A percentile compares a stretch with the other conserved stretches of the same genome.
phyloP scores from a whole-genome alignment of 1,139 yeast genomes.

The Diutina scorzettiae region DNA sequence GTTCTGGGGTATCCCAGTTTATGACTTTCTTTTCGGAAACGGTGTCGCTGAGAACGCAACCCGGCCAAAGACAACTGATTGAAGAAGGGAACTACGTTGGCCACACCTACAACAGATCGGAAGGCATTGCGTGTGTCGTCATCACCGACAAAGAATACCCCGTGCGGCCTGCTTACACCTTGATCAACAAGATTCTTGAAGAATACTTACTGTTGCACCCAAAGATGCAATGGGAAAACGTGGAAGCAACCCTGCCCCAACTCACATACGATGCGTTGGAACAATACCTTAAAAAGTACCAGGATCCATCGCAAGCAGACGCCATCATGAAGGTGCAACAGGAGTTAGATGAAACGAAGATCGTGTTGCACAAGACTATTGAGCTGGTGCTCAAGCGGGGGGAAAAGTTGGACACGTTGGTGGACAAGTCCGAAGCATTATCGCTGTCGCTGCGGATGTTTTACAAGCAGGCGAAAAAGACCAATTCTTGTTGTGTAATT shows the following conservation, averaged over 20 bases:
- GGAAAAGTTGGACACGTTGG: slow-evolving; percentile 86
- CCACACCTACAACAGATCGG: slow-evolving; percentile 82
- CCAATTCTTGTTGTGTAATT: slow-evolving; percentile 88
- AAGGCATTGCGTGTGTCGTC: slow-evolving; percentile 88
- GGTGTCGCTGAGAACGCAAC: slow-evolving; percentile 73
- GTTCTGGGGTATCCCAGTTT: slow-evolving; percentile 69
- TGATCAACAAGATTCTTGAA: slow-evolving; percentile 81
- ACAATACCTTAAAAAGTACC: slow-evolving; percentile 68
- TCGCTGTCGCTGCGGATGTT: slow-evolving; percentile 85
- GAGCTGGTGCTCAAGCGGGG: slow-evolving; percentile 93
- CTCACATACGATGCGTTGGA: slow-evolving; percentile 55
- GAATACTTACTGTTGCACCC: slow-evolving; percentile 85
- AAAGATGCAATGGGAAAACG: slow-evolving; percentile 50
- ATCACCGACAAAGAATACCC: slow-evolving; percentile 95
- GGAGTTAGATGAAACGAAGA: slow-evolving; percentile 94
- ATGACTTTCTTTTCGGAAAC: slow-evolving; percentile 92
- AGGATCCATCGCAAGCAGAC: slow-evolving; percentile 95
- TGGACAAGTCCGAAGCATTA: slow-evolving; percentile 89
- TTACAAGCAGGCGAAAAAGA: slow-evolving; percentile 94
- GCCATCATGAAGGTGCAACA: slow-evolving; percentile 95
- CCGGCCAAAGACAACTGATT: slow-evolving; percentile 89
- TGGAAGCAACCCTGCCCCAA: slow-evolving; percentile 34
- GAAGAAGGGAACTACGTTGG: slow-evolving; percentile 90
- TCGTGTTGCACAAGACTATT: slow-evolving; percentile 89
- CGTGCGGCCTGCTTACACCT: slow-evolving; percentile 91